These are phyloP conservation scores for Huntiella decipiens DNA, from an alignment of 2,329 filamentous ascomycete genomes.

Conservation along the genomic window DNA sequence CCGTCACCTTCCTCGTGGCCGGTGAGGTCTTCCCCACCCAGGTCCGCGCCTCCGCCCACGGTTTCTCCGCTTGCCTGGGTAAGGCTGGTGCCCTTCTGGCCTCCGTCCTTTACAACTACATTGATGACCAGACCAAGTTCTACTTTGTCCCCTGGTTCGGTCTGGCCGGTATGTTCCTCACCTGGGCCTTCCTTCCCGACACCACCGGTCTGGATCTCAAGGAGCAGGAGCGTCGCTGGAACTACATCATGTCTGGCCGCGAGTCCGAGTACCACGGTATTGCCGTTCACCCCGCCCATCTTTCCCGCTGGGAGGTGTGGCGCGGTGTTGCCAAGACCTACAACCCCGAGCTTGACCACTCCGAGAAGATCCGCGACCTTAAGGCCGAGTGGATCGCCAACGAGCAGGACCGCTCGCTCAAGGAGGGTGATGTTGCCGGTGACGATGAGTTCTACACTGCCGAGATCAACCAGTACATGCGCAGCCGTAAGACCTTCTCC, in stretches of 20 bases:
- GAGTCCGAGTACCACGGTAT: constrained; percentile 79
- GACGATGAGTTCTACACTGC: constrained; percentile 14
- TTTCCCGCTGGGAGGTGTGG: constrained; percentile 74
- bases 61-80: constrained; percentile 78
- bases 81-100: constrained; percentile 78
- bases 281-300: constrained; percentile 73
- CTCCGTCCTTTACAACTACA: constrained; percentile 87
- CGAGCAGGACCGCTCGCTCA: constrained; percentile 27
- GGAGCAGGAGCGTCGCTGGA: constrained; percentile 90
- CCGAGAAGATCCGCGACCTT: constrained; percentile 73
- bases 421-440: constrained; percentile 25
- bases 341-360: constrained; percentile 63
- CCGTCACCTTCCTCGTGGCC: constrained; percentile 86
- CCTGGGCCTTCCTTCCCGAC: constrained; percentile 76
- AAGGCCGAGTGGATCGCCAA: constrained; percentile 39
- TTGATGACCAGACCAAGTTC: constrained; percentile 67
- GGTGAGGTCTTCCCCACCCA: constrained; percentile 94
- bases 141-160: constrained; percentile 92
- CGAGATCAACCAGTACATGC: constrained; percentile 10
- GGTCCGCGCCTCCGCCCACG: constrained; percentile 82
- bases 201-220: constrained; percentile 92
- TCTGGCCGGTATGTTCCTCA: constrained; percentile 67
- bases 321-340: constrained; percentile 65
- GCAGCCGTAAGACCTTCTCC: constrained; percentile 3
- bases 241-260: constrained; percentile 61